Base-by-base conservation (phyloP, 1,284 basidiomycete genomes). In the Melampsora occidentalis region DNA sequence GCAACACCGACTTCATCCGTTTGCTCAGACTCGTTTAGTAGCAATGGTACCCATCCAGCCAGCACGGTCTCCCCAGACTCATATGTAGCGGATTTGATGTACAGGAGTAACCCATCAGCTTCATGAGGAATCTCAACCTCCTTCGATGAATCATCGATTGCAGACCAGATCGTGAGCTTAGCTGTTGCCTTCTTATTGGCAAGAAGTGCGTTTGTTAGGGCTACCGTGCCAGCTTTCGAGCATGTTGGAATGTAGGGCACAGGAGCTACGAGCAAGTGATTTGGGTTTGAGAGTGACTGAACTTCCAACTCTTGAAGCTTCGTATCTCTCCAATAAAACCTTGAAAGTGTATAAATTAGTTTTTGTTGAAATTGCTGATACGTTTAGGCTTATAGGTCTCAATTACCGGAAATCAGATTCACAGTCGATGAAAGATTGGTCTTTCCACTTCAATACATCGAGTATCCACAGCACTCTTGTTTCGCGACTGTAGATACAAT, bases 321-420 rank as follows among this genome's bases (percentile, higher is more conserved):
- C n/a, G 35, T 65, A 61, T 75, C 71, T 42, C 64, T 62, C 71
- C 71, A 75, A 62, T 63, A 75, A 75, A 75, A 75, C 49, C 71
- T 75, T 33, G 31, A 33, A 51, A 49, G 31, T 28, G 42, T 10
- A 57, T 72, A n/a, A 65, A 48, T 20, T 42, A 39, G 20, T 18
- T 12, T 14, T 25, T 12, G 62, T 22, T 1, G 1, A 20, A 10
- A n/a, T 25, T 51, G 10, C 25, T 28, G 31, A n/a, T 22, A 49
- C n/a, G 10, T 33, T 25, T 4, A 48, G 49, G 10, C n/a, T 35
- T 31, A n/a, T 31, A 42, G 39, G 39, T 61, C 14, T n/a, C n/a
- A 67, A 49, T 61, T 14, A 59, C 71, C 71, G 53, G 31, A 75
- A 75, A 48, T 65, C 63, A 22, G 71, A 42, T 67, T 75, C 71